phyloP scores from a whole-genome alignment of 1,284 basidiomycete species.

The Pseudozyma thailandica region DNA sequence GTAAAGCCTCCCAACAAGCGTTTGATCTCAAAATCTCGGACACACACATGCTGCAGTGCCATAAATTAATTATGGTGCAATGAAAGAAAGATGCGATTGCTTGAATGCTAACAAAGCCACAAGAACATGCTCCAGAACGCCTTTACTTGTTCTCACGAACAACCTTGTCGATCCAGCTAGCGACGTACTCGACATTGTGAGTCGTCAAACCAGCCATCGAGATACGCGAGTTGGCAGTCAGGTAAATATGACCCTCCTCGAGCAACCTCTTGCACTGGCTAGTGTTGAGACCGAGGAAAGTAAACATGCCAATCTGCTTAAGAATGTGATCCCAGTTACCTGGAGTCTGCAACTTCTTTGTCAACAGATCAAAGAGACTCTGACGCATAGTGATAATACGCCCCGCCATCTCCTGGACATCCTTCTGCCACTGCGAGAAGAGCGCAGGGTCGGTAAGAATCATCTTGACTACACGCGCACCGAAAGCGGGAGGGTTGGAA shows the following conservation, averaged over 20 bases:
- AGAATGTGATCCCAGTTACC: constrained; percentile 79
- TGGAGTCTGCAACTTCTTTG: constrained; percentile 86
- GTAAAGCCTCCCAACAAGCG: no score
- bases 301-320: constrained; percentile 68
- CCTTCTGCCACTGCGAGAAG: constrained; percentile 86
- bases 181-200: constrained; percentile 72
- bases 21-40: neutral
- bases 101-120: neutral
- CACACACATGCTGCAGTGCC: neutral
- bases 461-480: constrained; percentile 80
- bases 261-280: constrained; percentile 78
- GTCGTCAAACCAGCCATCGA: constrained; percentile 91
- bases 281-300: constrained; percentile 62
- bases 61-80: neutral
- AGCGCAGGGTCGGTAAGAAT: constrained; percentile 74
- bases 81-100: constrained; percentile 20
- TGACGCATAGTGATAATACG: constrained; percentile 90
- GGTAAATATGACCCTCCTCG: constrained; percentile 84
- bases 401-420: constrained; percentile 90
- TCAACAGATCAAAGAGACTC: constrained; percentile 80
- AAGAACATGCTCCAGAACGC: neutral
- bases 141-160: constrained; percentile 53
- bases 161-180: constrained; percentile 65
- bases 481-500: constrained; percentile 89
- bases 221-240: constrained; percentile 86